Percentiles rank a stretch among this genome's conserved stretches.
These are phyloP conservation scores for Trifolium repens DNA, from an alignment of 306 rosid genomes.

Conservation along the genomic window DNA sequence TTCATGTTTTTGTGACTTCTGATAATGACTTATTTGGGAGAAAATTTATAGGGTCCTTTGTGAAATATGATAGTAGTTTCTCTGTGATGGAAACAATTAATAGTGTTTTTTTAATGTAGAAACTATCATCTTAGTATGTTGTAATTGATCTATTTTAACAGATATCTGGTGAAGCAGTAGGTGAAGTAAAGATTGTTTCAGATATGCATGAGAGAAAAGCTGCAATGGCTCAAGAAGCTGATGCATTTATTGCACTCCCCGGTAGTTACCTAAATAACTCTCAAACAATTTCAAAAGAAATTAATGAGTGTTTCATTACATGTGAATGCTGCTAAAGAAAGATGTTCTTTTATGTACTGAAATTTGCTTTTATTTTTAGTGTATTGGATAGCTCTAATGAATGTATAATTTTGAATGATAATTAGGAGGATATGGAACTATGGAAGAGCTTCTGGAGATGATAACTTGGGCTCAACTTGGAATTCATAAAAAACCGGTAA, in stretches of 20 bases:
- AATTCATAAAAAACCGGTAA: constrained; percentile 84
- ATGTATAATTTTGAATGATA: neutral
- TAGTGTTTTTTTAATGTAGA: constrained; percentile 18
- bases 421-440: constrained; percentile 91
- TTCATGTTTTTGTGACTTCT: neutral
- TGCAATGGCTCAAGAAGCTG: constrained; percentile 89
- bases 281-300: constrained; percentile 20
- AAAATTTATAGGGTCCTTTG: constrained; percentile 13
- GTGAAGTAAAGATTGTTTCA: constrained; percentile 86
- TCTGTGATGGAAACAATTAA: constrained; percentile 17
- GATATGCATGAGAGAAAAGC: constrained; percentile 99
- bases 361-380: neutral
- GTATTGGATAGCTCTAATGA: neutral
- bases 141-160: constrained; percentile 48
- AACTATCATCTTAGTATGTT: constrained; percentile 12
- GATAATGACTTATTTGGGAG: constrained; percentile 11
- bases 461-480: constrained; percentile 95
- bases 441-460: constrained; percentile 91
- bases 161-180: constrained; percentile 92
- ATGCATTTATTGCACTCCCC: constrained; percentile 95
- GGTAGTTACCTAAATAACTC: constrained; percentile 54
- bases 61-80: constrained; percentile 14
- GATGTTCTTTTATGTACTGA: neutral
- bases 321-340: constrained; percentile 16
- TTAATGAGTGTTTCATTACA: constrained; percentile 10